Percentiles rank a stretch among this genome's conserved stretches.
Evolutionary conservation across 2,329 filamentous ascomycete species (phyloP).

Genomic region (Hypoxylon sp.): DNA sequence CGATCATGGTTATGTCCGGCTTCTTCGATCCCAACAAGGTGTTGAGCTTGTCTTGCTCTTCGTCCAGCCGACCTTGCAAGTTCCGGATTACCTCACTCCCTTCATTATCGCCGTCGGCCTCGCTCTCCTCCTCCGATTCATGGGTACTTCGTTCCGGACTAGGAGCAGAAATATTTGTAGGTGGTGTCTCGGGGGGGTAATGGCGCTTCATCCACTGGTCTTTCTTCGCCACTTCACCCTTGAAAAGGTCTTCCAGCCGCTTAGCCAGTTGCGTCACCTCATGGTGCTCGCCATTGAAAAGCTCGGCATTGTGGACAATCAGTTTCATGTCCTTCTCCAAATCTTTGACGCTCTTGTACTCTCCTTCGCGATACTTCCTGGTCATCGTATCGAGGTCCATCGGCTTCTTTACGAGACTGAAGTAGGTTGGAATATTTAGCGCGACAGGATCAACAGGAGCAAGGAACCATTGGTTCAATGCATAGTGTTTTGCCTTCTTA

Average conservation of each 20-base stretch:
- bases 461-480: conserved; percentile 79
- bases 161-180: conserved; percentile 67
- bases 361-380: conserved; percentile 78
- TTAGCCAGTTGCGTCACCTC: conserved; percentile 79
- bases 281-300: conserved; percentile 84
- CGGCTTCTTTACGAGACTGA: conserved; percentile 93
- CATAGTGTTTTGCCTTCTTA: conserved; percentile 76
- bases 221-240: conserved; percentile 80
- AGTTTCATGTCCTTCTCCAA: conserved; percentile 85
- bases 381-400: conserved; percentile 93
- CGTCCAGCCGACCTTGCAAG: conserved; percentile 63
- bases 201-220: conserved; percentile 83
- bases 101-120: conserved; percentile 66
- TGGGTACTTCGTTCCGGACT: conserved; percentile 75
- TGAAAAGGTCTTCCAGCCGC: conserved; percentile 79
- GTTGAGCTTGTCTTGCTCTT: conserved; percentile 70
- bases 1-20: conserved; percentile 64
- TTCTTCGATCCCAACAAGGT: conserved; percentile 63
- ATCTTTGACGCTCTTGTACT: conserved; percentile 85
- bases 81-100: conserved; percentile 64
- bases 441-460: conserved; percentile 92
- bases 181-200: conserved; percentile 61
- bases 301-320: conserved; percentile 90
- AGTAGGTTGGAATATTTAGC: conserved; percentile 91
- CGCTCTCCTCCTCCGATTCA: conserved; percentile 78